phyloP scores from a whole-genome alignment of 176 grass and related monocot genomes.

The Stipa capillata region DNA sequence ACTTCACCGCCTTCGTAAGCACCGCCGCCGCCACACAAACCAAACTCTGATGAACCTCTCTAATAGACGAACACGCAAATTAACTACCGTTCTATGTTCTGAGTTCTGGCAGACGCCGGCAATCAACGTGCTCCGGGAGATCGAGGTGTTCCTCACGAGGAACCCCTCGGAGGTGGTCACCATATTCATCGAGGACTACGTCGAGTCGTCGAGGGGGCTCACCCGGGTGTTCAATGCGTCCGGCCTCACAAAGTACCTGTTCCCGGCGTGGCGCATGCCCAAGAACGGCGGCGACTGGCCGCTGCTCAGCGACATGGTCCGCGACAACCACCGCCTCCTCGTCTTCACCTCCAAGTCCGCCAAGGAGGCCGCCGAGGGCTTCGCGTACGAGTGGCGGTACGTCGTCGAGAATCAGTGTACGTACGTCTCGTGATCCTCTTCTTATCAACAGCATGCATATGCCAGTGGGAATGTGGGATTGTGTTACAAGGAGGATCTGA shows the following conservation, averaged over 20 bases:
- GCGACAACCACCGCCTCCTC: conserved; percentile 57
- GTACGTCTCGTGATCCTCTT: neutral
- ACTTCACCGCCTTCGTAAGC: conserved; percentile 93
- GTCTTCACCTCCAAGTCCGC: conserved; percentile 74
- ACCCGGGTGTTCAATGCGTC: conserved; percentile 71
- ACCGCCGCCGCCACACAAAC: no score
- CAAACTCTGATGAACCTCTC: neutral
- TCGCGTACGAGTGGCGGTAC: conserved; percentile 86
- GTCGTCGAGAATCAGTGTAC: conserved; percentile 88
- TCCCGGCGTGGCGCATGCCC: conserved; percentile 75
- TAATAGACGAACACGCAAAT: neutral
- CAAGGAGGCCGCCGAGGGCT: conserved; percentile 68
- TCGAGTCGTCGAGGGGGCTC: conserved; percentile 64
- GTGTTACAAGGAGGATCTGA: no score
- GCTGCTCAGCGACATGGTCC: conserved; percentile 78
- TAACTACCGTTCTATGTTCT: no score
- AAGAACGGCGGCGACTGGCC: conserved; percentile 85
- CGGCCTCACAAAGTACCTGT: conserved; percentile 44
- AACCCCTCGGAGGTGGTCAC: conserved; percentile 74
- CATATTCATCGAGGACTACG: conserved; percentile 86
- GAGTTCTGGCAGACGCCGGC: conserved; percentile 47
- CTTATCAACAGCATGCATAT: neutral
- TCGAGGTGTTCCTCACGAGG: conserved; percentile 51
- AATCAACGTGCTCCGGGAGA: conserved; percentile 58
- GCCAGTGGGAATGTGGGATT: neutral